Evolutionary conservation across 805 yeast species (phyloP).

Genomic region (Starmerella riodocensis): DNA sequence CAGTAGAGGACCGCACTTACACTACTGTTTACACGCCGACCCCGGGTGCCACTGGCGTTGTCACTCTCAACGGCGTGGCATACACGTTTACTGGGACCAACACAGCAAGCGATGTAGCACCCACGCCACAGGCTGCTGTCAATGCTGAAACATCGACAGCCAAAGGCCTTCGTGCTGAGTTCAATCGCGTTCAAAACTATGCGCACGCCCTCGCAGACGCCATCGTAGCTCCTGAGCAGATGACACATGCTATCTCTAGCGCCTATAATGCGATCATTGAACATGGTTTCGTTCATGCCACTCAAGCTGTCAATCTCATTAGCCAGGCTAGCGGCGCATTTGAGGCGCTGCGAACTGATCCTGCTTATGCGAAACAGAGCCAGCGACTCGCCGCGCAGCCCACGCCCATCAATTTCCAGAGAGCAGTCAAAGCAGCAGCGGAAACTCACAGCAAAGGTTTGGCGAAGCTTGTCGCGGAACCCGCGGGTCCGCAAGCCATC

Average conservation of each 20-base stretch:
- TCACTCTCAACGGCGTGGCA: background rate
- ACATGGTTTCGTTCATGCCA: conserved; percentile 14
- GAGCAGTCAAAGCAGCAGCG: conserved; percentile 1
- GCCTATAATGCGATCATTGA: conserved; percentile 12
- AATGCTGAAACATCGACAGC: no score
- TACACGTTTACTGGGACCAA: background rate
- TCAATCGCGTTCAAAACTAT: conserved; percentile 7
- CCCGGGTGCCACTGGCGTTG: background rate
- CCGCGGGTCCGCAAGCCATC: conserved; percentile 7
- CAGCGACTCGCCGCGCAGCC: conserved; percentile 9
- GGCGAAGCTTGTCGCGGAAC: conserved; percentile 10
- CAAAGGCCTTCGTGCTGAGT: conserved; percentile 3
- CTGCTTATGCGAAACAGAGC: conserved; percentile 12
- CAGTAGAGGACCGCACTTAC: conserved; percentile 1
- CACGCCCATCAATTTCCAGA: conserved; percentile 11
- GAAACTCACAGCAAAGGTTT: conserved; percentile 8
- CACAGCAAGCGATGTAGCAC: background rate
- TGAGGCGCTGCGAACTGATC: conserved; percentile 12
- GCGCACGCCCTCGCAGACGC: conserved; percentile 17
- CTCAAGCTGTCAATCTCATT: conserved; percentile 8
- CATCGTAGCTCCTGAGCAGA: conserved; percentile 13
- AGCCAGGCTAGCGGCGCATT: conserved; percentile 10
- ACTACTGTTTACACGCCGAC: conserved; percentile 2
- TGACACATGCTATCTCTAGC: conserved; percentile 9
- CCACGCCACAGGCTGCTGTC: background rate